Base-by-base conservation (phyloP, 257 asterid species). In the Knoxia roxburghii region DNA sequence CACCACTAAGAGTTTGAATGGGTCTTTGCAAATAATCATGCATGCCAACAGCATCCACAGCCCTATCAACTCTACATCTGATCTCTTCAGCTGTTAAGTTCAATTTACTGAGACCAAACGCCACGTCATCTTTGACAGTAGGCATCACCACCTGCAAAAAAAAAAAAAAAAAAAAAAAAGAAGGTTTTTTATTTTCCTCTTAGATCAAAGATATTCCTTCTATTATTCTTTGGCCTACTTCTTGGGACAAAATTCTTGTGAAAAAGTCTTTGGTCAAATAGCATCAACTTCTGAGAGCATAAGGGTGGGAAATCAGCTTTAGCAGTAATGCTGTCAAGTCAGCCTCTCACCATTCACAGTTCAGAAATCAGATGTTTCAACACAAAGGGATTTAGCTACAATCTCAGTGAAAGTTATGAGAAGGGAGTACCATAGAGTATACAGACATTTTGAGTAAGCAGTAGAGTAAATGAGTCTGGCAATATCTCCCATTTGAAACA, bases 51-150 rank as follows among this genome's bases (percentile, higher is more conserved):
- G 89, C 82, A 23, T 84, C 89, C 80, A 93, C 78, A 51, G 99
- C 95, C 75, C 84, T 80, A 65, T 85, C 90, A 83, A 90, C 97
- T 79, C 89, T 80, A 54, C 81, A 67, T 12, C 74, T 82, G 65
- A 84, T 72, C 78, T 90, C 96, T 55, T 76, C 81, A 62, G 73
- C 71, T 58, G 79, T 60, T 72, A 93, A 50, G 70, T 78, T 63
- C 67, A 75, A 80, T 75, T 85, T 93, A 62, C 99, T 95, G 49
- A 93, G 96, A 70, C 99, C 99, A 73, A 90, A 93, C 40, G 95
- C 97, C 67, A 93, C 97, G 80, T 93, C 99, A 60, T 96, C 99
- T 77, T 88, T 95, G 67, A 93, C 99, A 5, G 97, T 93, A 75
- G 99, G 99, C 99, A 93, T 93, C 72, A 93, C 99, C 39, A 93